phyloP scores from a whole-genome alignment of 2,329 filamentous ascomycete genomes.

The Cladorrhinum sp. region DNA sequence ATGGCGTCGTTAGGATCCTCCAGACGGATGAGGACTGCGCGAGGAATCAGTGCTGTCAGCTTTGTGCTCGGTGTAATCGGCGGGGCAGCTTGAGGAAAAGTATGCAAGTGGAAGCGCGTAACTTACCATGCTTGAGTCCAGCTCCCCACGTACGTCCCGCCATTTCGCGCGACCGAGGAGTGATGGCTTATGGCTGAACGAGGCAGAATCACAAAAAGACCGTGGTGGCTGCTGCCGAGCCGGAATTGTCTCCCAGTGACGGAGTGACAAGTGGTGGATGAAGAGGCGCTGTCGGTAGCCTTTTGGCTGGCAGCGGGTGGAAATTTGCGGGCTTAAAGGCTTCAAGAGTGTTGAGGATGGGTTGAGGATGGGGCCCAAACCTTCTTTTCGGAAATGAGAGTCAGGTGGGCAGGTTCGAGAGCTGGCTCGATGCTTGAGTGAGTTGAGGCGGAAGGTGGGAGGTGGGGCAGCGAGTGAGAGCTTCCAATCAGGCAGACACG shows the following conservation, averaged over 20 bases:
- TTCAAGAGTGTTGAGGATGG: not conserved
- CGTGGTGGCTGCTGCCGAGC: too few species aligned
- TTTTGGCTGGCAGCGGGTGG: not conserved
- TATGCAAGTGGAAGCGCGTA: not conserved
- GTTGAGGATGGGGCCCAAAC: not conserved
- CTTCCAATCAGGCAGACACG: not conserved
- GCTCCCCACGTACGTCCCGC: not conserved
- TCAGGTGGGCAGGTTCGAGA: not conserved
- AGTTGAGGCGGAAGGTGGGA: not conserved
- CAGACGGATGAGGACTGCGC: not conserved
- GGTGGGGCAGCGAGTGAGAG: not conserved
- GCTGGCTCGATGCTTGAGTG: not conserved
- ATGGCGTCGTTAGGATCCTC: not conserved
- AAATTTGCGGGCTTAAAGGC: not conserved
- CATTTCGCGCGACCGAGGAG: not conserved
- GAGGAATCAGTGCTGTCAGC: not conserved
- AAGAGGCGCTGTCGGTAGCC: not conserved
- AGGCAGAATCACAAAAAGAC: not conserved
- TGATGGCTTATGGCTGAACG: not conserved
- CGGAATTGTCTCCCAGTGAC: too few species aligned
- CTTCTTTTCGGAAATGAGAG: not conserved
- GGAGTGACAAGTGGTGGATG: not conserved
- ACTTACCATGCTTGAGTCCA: not conserved
- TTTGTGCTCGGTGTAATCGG: not conserved
- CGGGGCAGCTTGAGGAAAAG: not conserved